Evolutionary conservation across 2,329 filamentous ascomycete species (phyloP), one percentile per base, ranked within the genome.

Genomic region (Hypoxylon sp.): DNA sequence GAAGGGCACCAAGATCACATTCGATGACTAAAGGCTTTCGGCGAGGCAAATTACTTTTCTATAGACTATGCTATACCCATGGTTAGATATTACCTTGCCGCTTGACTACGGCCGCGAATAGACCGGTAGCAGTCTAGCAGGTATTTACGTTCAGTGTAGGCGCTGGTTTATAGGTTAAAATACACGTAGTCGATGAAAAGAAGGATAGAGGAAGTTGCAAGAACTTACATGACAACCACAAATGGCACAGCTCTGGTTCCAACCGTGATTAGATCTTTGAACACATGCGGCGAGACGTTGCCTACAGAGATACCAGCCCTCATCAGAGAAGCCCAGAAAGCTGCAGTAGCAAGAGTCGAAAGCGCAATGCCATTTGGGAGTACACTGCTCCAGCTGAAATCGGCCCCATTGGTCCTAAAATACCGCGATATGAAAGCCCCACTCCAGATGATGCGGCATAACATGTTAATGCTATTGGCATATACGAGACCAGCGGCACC

Each of bases 381-480:
- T 19, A 88, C 72, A 5, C 78, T 79, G 5, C 74, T 56, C 42
- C 86, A 68, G 42, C 76, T 74, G 29, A 90, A 81, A 3, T 72
- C 71, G 6, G 78, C 79, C 2, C 81, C 83, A 47, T 86, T 81
- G 14, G 76, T 77, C 4, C 63, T 74, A 67, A 97, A 90, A 78
- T 90, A 97, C 0, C 78, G 72, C 35, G 79, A 81, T 63, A 98
- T 92, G 77, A 97, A 99, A 48, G 78, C 76, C 17, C 83, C 81
- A 75, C 94, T 96, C 93, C 94, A 99, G 6, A 88, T 68, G 63
- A 97, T 97, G 68, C 96, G 88, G 74, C 95, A 88, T 0, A 83
- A 81, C 94, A 99, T 97, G 78, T 98, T 98, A 74, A 97, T 88
- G 50, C 88, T 90, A 78, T 98, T 99, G 56, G 94, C 94, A 72